These are phyloP conservation scores for Lagenidium sp. DNA, from an alignment of 352 stramenopile genomes.

Conservation along the genomic window DNA sequence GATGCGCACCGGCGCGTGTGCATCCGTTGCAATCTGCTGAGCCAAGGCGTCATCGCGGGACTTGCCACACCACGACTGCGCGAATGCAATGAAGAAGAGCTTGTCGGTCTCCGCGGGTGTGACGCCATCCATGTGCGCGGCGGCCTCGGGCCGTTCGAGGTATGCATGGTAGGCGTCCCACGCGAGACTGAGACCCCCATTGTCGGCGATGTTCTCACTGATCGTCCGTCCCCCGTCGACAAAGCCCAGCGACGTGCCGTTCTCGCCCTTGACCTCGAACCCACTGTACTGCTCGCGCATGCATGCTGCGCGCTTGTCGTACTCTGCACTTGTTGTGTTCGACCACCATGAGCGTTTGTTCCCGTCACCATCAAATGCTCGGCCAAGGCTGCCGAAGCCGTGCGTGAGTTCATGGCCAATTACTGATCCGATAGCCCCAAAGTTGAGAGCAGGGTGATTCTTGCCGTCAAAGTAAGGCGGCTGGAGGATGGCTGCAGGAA, in stretches of 20 bases:
- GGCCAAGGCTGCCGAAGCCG: constrained; percentile 89
- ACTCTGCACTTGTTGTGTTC: constrained; percentile 53
- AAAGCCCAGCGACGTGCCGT: constrained; percentile 21
- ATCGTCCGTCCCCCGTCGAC: constrained; percentile 59
- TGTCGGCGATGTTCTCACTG: constrained; percentile 72
- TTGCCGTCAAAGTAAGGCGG: constrained; percentile 83
- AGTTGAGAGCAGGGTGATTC: constrained; percentile 83
- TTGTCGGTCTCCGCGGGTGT: too few species aligned
- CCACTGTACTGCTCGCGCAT: constrained; percentile 42
- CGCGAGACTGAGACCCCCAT: constrained; percentile 44
- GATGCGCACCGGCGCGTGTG: too few species aligned
- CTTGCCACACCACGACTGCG: too few species aligned
- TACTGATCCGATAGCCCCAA: constrained; percentile 85
- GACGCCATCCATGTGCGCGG: constrained; percentile 32
- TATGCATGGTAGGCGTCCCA: constrained; percentile 42
- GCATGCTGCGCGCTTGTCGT: constrained; percentile 42
- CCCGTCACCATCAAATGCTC: constrained; percentile 77
- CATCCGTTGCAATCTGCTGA: too few species aligned
- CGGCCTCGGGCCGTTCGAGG: constrained; percentile 14
- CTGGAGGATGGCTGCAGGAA: constrained; percentile 91
- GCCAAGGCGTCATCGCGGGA: too few species aligned
- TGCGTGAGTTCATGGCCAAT: constrained; percentile 94
- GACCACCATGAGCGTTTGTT: constrained; percentile 91
- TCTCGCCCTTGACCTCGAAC: constrained; percentile 23
- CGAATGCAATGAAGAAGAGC: too few species aligned